phyloP scores from a whole-genome alignment of 2,329 filamentous ascomycete species.

The Xylariaceae sp. region DNA sequence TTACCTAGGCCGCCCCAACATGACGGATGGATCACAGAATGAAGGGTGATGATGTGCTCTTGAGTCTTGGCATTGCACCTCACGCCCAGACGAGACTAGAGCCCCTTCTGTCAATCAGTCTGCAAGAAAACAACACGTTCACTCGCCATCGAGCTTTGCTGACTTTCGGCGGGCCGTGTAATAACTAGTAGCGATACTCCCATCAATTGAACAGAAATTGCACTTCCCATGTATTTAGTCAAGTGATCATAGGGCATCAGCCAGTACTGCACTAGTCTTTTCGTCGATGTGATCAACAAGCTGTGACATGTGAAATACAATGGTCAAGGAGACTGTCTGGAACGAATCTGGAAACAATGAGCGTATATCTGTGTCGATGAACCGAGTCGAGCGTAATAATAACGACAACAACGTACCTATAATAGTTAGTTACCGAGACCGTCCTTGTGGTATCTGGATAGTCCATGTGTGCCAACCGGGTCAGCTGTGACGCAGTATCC shows the following conservation, averaged over 20 bases:
- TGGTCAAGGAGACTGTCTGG: not conserved
- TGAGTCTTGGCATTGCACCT: conserved; percentile 5
- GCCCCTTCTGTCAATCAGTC: conserved; percentile 3
- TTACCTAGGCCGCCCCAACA: not conserved
- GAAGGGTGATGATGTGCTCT: conserved; percentile 3
- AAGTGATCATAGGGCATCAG: not conserved
- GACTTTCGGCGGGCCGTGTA: not conserved
- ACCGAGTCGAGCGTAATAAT: not conserved
- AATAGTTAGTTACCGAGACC: no score
- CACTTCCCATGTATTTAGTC: not conserved
- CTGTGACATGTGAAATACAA: not conserved
- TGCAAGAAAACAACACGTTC: conserved; percentile 13
- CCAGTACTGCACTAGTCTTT: not conserved
- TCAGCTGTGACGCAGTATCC: not conserved
- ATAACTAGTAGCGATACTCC: not conserved
- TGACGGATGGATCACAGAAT: not conserved
- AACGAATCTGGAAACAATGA: not conserved
- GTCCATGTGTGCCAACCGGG: not conserved
- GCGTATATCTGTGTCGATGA: not conserved
- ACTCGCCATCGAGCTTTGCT: conserved; percentile 4
- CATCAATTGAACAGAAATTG: not conserved
- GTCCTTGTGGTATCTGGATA: no score
- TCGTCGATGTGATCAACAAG: not conserved
- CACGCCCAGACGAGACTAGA: conserved; percentile 10
- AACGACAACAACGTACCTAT: not conserved